Base-by-base conservation (phyloP, 257 asterid genomes). In the Schizonepeta tenuifolia region DNA sequence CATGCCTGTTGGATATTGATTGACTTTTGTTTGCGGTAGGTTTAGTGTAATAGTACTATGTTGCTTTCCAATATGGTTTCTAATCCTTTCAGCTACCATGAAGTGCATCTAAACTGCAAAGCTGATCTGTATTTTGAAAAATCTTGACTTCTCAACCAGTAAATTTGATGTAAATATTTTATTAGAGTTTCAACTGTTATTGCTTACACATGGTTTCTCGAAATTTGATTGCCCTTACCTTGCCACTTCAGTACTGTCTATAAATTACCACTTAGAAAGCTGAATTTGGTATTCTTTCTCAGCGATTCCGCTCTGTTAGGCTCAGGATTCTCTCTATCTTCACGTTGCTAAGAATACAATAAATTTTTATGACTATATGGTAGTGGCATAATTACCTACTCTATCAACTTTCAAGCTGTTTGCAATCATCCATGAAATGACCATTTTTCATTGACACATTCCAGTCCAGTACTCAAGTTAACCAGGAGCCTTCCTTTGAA, bases 401-500 rank as follows among this genome's bases (percentile, higher is more conserved):
- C 21, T 9, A 21, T 12, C 26, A 24, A 13, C 10, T 56, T 13
- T 56, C 38, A 55, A 55, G 61, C 35, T 55, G 12, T 55, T 68
- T 47, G 31, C 71, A 41, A 33, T 62, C 15, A 38, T 65, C 67
- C 53, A 56, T 83, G 53, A 65, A 62, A 21, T 36, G 40, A 24
- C 36, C 68, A 9, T 12, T 63, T 83, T 54, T 67, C 36, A 44
- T 61, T 28, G 6, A 31, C 36, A 31, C 36, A 31, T 31, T 83
- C 59, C 88, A 93, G 97, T 31, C 87, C 53, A 63, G 58, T 38
- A 24, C 54, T 55, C 84, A 80, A 73, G 72, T 70, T 73, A 46
- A 83, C 31, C 79, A 81, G 79, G 87, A 77, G 70, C 78, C 83
- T 50, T 64, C 85, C 69, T 69, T 70, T 46, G 89, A 80, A 78